Evolutionary conservation across 768 basidiomycete species (phyloP), one percentile per base, ranked within the genome.

Genomic region (Lentinula aciculospora): DNA sequence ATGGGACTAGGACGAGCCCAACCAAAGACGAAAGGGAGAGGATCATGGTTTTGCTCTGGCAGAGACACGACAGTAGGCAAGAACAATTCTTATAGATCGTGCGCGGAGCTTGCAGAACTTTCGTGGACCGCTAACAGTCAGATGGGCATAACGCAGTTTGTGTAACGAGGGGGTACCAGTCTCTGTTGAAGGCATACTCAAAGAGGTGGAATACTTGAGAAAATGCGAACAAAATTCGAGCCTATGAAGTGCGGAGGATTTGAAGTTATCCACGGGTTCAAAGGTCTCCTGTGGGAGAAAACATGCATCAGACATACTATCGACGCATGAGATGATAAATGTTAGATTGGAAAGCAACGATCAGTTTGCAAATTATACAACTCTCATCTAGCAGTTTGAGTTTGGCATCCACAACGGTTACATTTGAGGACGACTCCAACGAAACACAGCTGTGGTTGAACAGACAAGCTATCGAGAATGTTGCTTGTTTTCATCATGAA

Each of bases 301-400:
- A 32, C 8, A 6, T 17, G 49, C 9, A 2, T 36, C 4, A 50
- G 29, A 10, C 36, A 32, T 2, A n/a, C 29, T 4, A 23, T 19
- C 5, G 9, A 10, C 19, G 10, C 15, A 53, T 10, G 21, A 32
- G 23, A 53, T 6, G 23, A 25, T 1, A 25, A 39, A 39, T 12
- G n/a, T 4, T 10, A 9, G n/a, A 5, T 10, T 44, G 32, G 9
- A 50, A 27, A 19, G 4, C n/a, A 27, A 53, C 4, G 36, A 4
- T 53, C 51, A 53, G 51, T n/a, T 53, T 53, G 51, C 51, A 53
- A 53, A 53, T 53, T 53, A 53, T 53, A 23, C 36, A 53, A 21
- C 51, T 53, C 51, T 53, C 51, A 53, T 53, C 32, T 17, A 39
- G 51, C 51, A 12, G 15, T 47, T 31, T 17, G 5, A 29, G 46